Base-by-base conservation (phyloP, 495 filamentous ascomycete genomes). In the Opeltia flavorubescens region DNA sequence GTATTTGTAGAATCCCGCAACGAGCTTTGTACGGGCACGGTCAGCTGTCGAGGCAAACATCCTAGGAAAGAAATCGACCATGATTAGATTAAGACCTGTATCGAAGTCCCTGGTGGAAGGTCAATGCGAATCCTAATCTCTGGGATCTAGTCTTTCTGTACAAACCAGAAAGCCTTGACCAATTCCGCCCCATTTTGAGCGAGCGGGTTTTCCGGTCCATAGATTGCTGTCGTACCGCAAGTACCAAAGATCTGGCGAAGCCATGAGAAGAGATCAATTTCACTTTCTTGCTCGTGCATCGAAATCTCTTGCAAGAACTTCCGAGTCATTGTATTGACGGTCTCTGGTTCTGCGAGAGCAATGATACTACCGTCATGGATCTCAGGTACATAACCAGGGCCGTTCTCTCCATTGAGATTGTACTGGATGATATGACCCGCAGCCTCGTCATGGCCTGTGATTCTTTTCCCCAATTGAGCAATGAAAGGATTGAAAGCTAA, bases 401-500 rank as follows among this genome's bases (percentile, higher is more conserved):
- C 44, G 15, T 44, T 11, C 23, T 23, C 42, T 31, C 47, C 35
- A 30, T 21, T 51, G 33, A 21, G 44, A n/a, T 47, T 47, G 31
- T 47, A 30, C 25, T 47, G 44, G 12, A 47, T 30, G 15, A 47
- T 47, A 20, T 38, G 28, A 47, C 44, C 38, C 11, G 44, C 38
- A 8, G 29, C 30, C 13, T 47, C 44, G 23, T 38, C 31, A 38
- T 47, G 44, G 21, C 44, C 44, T 4, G 44, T 47, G 26, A 60
- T 48, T 7, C 46, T 48, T 15, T 52, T 29, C 1, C 55, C 54
- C 1, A 50, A 44, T 20, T 45, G 15, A 4, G 47, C 42, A 28
- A 63, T 28, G 30, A 66, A 43, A 2, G 62, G 62, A 20, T 65
- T 65, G 44, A 75, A 71, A n/a, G 56, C 49, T 24, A 77, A 47